Base-by-base conservation (phyloP, 1,139 yeast species). In the Candida sanyaensis region DNA sequence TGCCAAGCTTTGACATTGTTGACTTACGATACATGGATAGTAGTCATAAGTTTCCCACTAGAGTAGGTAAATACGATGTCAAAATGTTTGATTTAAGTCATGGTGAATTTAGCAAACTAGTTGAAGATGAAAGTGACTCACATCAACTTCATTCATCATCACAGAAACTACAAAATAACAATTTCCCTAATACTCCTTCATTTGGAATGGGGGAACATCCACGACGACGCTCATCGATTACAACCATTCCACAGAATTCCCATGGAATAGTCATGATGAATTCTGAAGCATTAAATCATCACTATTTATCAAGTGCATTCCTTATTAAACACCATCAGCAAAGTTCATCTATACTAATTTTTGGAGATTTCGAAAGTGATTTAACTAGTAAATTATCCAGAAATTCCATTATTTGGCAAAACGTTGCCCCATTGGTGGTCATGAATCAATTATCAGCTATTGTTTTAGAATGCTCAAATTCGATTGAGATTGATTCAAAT, bases 321-420 rank as follows among this genome's bases (percentile, higher is more conserved):
- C 65, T 84, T 26, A 62, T 86, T 31, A 58, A 11, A 56, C 69
- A n/a, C 65, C 68, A 30, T 45, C 12, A 7, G 6, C 23, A 29
- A 21, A 32, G 21, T 9, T 12, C n/a, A 9, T 28, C 43, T 2
- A 34, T 88, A 5, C 62, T 88, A 13, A 65, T 86, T 4, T 89
- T 88, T 73, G 97, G 97, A 1, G 96, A 89, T 62, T 82, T 88
- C 45, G 96, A 89, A 62, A 78, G 88, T 40, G 96, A 88, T 61
- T 37, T 60, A 5, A 63, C 73, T 0, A 78, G 86, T 8, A 60
- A 64, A 2, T 56, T 68, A 5, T 60, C 71, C 21, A 68, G 69
- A 10, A 85, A 87, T 57, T 51, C 53, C 3, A 51, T 51, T 0
- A 77, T 88, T 2, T 90, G 96, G 96, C 49, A 62, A 4, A 57